Conservation (phyloP, 2,329 filamentous ascomycete species). For the Trichoderma sp. region DNA sequence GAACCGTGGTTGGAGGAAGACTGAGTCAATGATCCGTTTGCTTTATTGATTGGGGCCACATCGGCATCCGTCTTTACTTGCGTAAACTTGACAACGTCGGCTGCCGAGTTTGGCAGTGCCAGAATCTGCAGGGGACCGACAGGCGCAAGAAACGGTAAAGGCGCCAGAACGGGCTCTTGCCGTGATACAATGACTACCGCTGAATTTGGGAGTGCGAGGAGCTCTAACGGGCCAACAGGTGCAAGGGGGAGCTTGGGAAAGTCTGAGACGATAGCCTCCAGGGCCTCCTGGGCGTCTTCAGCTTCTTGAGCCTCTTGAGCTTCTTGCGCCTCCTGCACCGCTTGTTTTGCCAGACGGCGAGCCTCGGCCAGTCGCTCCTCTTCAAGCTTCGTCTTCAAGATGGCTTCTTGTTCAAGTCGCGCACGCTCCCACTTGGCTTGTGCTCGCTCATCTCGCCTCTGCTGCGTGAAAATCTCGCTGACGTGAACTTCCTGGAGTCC, state of each 20-base stretch:
- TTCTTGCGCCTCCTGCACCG: background rate
- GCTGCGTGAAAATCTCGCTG: constrained; percentile 76
- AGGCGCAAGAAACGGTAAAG: background rate
- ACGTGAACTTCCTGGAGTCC: constrained; percentile 65
- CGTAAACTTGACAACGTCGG: constrained; percentile 14
- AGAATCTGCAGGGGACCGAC: constrained; percentile 13
- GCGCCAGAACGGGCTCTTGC: background rate
- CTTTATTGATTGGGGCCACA: background rate
- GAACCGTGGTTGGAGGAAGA: background rate
- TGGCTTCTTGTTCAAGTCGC: constrained; percentile 78
- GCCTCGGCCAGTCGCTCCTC: constrained; percentile 41
- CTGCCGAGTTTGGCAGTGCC: constrained; percentile 54
- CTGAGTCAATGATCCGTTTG: background rate
- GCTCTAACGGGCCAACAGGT: constrained; percentile 45
- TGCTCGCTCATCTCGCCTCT: constrained; percentile 75
- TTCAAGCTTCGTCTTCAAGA: constrained; percentile 63
- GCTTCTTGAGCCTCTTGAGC: background rate
- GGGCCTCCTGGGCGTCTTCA: background rate
- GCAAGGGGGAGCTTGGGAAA: constrained; percentile 23
- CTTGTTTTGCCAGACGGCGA: constrained; percentile 22
- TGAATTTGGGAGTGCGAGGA: constrained; percentile 55
- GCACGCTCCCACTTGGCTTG: constrained; percentile 89
- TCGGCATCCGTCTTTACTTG: background rate
- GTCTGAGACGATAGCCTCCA: background rate
- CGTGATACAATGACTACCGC: constrained; percentile 8